Conservation (phyloP, 2,329 filamentous ascomycete species). For the Paraphoma sp. region DNA sequence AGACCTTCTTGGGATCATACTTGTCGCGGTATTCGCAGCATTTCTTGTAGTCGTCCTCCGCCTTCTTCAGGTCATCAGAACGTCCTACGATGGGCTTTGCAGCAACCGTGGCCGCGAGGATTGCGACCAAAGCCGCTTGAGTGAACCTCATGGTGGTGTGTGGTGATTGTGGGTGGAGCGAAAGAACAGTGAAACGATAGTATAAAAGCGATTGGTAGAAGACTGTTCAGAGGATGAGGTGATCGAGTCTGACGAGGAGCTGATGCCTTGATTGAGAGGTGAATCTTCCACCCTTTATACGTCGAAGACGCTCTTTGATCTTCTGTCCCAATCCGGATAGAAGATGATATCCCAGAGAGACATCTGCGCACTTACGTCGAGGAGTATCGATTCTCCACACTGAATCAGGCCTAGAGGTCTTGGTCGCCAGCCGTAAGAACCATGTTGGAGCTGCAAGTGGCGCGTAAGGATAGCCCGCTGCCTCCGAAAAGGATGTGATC, state of each 20-base stretch:
- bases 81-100: constrained; percentile 3
- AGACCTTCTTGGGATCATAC: constrained; percentile 1
- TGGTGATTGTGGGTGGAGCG: neutral
- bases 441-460: neutral
- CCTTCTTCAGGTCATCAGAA: neutral
- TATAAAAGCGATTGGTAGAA: neutral
- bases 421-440: neutral
- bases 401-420: neutral
- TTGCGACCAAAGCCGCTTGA: constrained; percentile 3
- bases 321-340: neutral
- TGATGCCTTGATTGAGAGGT: neutral
- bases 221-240: neutral
- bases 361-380: neutral
- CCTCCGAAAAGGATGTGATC: neutral
- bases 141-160: constrained; percentile 4
- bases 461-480: neutral
- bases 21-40: constrained; percentile 3
- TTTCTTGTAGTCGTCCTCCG: constrained; percentile 1
- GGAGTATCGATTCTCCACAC: neutral
- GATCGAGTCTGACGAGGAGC: neutral
- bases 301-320: neutral
- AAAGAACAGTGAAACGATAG: neutral
- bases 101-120: constrained; percentile 7
- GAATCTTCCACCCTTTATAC: neutral
- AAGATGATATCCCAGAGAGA: neutral